Conservation (phyloP, 2,329 filamentous ascomycete species). For the Cercospora sp. region DNA sequence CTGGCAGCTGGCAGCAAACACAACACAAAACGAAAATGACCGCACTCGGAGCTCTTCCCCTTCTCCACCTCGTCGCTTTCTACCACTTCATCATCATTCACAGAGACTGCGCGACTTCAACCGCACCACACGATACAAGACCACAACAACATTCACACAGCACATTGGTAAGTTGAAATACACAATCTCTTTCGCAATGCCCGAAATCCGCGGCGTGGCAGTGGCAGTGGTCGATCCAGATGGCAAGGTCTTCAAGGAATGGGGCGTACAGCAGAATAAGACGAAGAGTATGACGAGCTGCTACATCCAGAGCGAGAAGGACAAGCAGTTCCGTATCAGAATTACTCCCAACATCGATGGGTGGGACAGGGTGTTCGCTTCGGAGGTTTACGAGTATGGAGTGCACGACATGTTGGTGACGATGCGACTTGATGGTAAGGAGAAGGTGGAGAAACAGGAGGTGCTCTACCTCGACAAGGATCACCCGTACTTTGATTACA, state of each 20-base stretch:
- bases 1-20: neutral
- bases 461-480: constrained; percentile 18
- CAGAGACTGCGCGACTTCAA: too few species aligned
- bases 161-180: neutral
- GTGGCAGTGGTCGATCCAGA: constrained; percentile 11
- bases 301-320: constrained; percentile 19
- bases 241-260: constrained; percentile 13
- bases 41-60: neutral
- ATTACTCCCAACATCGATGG: constrained; percentile 9
- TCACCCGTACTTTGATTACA: constrained; percentile 1
- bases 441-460: constrained; percentile 11
- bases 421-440: constrained; percentile 18
- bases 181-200: neutral
- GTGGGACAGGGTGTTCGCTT: neutral
- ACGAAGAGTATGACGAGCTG: constrained; percentile 6
- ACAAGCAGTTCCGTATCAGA: constrained; percentile 19
- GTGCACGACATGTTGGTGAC: constrained; percentile 12
- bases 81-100: neutral
- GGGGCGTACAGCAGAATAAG: neutral
- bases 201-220: constrained; percentile 3
- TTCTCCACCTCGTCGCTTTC: neutral
- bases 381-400: neutral
- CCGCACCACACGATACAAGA: too few species aligned
- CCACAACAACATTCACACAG: too few species aligned
- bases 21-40: neutral